These are phyloP conservation scores for Botryotinia globosa DNA, from an alignment of 2,329 filamentous ascomycete species.

Conservation along the genomic window DNA sequence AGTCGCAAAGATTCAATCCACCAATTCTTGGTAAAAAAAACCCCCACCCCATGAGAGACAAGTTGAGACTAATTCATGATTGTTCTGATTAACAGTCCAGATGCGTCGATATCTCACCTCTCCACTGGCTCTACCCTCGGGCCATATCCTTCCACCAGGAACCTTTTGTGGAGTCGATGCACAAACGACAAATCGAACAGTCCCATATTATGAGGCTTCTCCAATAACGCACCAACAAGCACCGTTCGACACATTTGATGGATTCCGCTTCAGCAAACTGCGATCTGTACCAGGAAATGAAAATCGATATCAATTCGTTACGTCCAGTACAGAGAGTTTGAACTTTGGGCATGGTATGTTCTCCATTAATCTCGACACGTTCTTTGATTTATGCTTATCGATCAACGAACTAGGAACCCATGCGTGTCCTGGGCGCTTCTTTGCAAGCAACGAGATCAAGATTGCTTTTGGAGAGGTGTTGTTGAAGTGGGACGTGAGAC, in stretches of 20 bases:
- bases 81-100: neutral
- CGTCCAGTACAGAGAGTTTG: slow-evolving; percentile 38
- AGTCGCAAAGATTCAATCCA: slow-evolving; percentile 13
- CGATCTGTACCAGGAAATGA: slow-evolving; percentile 30
- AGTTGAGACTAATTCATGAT: neutral
- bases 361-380: too few relatives aligned
- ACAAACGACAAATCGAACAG: slow-evolving; percentile 11
- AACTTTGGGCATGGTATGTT: slow-evolving; percentile 42
- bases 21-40: slow-evolving; percentile 24
- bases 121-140: slow-evolving; percentile 36
- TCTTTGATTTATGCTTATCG: neutral
- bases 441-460: slow-evolving; percentile 42
- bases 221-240: slow-evolving; percentile 3
- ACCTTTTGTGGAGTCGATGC: slow-evolving; percentile 9
- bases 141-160: slow-evolving; percentile 37
- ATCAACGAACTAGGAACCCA: slow-evolving; percentile 36
- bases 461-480: slow-evolving; percentile 35
- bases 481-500: slow-evolving; percentile 36
- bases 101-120: slow-evolving; percentile 24
- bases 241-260: slow-evolving; percentile 29
- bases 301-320: slow-evolving; percentile 39
- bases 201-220: slow-evolving; percentile 19
- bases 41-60: neutral
- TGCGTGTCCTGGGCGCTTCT: slow-evolving; percentile 44
- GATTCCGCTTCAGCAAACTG: slow-evolving; percentile 32